Evolutionary conservation across 1,284 basidiomycete species (phyloP).

Genomic region (Ceraceosorus guamensis): DNA sequence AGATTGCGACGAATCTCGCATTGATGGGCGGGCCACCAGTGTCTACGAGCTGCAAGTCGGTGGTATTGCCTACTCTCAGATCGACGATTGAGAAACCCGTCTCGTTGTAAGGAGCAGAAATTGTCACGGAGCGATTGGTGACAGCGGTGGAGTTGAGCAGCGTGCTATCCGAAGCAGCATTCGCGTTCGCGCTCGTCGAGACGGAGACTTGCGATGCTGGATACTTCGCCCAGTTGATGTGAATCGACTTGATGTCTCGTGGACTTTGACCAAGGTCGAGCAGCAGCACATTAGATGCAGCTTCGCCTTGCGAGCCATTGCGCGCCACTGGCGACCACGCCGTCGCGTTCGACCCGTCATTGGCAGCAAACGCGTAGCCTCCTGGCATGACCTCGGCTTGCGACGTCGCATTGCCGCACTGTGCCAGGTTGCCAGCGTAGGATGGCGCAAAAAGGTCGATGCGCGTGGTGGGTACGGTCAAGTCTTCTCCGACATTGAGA

Average conservation of each 20-base stretch:
- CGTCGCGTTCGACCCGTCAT: slow-evolving; percentile 37
- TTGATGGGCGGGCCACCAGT: no score
- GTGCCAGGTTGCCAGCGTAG: slow-evolving; percentile 24
- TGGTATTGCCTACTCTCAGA: not conserved
- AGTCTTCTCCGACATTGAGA: slow-evolving; percentile 1
- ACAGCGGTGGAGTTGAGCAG: not conserved
- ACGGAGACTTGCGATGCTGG: not conserved
- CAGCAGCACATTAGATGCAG: not conserved
- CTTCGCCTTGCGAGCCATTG: not conserved
- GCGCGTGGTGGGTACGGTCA: not conserved
- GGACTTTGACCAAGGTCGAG: not conserved
- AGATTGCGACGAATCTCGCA: not conserved
- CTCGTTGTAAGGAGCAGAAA: not conserved
- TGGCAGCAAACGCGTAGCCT: slow-evolving; percentile 24
- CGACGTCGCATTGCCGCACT: slow-evolving; percentile 18
- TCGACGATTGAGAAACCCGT: not conserved
- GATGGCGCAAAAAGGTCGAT: slow-evolving; percentile 6
- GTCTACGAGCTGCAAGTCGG: not conserved
- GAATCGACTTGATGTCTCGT: not conserved
- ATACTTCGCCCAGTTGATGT: slow-evolving; percentile 3
- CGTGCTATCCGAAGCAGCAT: no score
- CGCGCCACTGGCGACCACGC: slow-evolving; percentile 3
- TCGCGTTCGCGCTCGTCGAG: no score
- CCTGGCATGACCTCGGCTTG: slow-evolving; percentile 18
- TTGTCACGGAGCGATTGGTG: not conserved